These are phyloP conservation scores for Naganishia sp. DNA, from an alignment of 1,284 basidiomycete genomes.

Conservation along the genomic window DNA sequence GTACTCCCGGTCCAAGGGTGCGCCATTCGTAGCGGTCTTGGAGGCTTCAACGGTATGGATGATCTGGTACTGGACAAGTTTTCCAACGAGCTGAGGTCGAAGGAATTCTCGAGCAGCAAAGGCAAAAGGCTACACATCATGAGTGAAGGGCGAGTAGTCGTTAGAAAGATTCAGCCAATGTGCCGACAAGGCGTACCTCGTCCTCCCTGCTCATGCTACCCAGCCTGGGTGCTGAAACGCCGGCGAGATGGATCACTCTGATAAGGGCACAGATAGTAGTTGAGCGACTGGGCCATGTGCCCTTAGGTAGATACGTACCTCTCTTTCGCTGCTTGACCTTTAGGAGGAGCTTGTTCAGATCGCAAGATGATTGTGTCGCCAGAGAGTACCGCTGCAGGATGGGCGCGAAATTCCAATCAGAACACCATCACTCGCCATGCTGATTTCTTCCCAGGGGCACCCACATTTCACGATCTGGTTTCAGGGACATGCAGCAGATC, in stretches of 20 bases:
- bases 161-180: constrained; percentile 11
- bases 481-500: too few species aligned
- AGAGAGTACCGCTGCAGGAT: constrained; percentile 72
- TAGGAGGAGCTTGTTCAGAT: constrained; percentile 66
- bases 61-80: constrained; percentile 62
- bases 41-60: constrained; percentile 46
- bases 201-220: constrained; percentile 80
- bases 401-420: neutral
- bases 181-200: constrained; percentile 61
- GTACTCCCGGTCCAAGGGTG: constrained; percentile 47
- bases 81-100: constrained; percentile 79
- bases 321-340: constrained; percentile 84
- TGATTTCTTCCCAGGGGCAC: neutral
- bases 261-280: neutral
- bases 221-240: constrained; percentile 75
- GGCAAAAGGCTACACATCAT: constrained; percentile 68
- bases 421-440: neutral
- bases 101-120: constrained; percentile 92
- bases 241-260: constrained; percentile 78
- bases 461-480: constrained; percentile 30
- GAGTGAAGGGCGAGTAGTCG: neutral
- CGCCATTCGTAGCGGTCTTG: constrained; percentile 34
- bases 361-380: constrained; percentile 84
- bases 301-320: constrained; percentile 58
- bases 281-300: constrained; percentile 30